Conservation (phyloP, 305 asterid species). For the Fraxinus platypoda region DNA sequence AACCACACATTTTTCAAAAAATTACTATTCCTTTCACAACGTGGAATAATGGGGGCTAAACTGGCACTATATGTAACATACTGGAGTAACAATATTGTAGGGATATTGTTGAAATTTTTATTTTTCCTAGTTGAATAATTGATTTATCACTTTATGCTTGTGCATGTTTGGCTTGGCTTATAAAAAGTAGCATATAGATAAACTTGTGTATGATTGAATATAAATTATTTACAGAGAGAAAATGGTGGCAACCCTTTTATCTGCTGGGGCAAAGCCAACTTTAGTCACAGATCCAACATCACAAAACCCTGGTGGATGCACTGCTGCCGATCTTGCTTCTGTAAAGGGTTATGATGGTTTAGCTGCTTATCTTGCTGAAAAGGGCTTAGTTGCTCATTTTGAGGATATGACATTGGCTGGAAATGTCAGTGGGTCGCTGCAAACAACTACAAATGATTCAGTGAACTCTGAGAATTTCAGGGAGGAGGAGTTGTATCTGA, state of each 20-base stretch:
- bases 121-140: constrained; percentile 1
- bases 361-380: constrained; percentile 96
- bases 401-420: constrained; percentile 92
- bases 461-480: constrained; percentile 44
- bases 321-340: constrained; percentile 96
- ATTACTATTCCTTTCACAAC: too few species aligned
- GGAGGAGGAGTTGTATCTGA: constrained; percentile 70
- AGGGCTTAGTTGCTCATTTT: constrained; percentile 81
- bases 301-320: constrained; percentile 72
- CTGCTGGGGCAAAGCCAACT: constrained; percentile 90
- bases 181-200: not conserved
- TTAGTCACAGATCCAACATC: constrained; percentile 90
- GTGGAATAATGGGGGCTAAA: too few species aligned
- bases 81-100: not conserved
- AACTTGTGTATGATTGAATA: constrained; percentile 11
- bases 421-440: constrained; percentile 84
- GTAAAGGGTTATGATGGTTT: constrained; percentile 73
- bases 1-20: too few species aligned
- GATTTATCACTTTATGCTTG: not conserved
- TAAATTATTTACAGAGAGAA: constrained; percentile 63
- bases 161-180: not conserved
- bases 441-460: constrained; percentile 39
- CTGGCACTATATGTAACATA: not conserved
- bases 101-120: not conserved
- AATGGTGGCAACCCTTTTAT: constrained; percentile 89